Evolutionary conservation across 176 grass and related monocot species (phyloP).

Genomic region (Oryza longistaminata): DNA sequence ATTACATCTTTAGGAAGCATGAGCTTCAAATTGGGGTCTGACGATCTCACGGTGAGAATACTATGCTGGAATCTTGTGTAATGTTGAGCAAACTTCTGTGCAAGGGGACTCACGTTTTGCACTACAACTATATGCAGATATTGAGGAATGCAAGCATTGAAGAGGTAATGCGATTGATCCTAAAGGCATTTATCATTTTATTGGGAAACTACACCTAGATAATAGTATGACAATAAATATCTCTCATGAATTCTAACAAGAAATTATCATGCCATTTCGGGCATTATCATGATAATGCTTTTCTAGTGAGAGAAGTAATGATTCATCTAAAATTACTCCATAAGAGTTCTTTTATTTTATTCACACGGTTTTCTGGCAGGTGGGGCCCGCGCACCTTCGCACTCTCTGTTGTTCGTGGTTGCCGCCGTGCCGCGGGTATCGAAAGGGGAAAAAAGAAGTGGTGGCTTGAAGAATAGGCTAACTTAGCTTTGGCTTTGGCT

Average conservation of each 20-base stretch:
- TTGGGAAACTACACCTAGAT: conserved; percentile 9
- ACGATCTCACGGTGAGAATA: conserved; percentile 68
- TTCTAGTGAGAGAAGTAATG: not conserved
- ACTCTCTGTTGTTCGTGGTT: not conserved
- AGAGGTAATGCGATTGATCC: conserved; percentile 53
- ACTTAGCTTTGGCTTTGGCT: not conserved
- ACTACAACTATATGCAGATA: conserved; percentile 51
- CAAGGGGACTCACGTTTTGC: conserved; percentile 30
- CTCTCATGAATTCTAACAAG: not conserved
- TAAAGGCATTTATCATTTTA: not conserved
- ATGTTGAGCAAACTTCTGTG: not conserved
- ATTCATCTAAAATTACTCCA: not conserved
- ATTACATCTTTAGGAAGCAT: conserved; percentile 49
- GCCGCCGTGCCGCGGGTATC: not conserved
- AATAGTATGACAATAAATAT: not conserved
- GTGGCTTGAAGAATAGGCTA: not conserved
- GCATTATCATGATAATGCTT: not conserved
- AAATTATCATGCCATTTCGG: not conserved
- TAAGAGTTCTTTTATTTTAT: not conserved
- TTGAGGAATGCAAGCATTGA: conserved; percentile 76
- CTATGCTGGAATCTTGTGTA: not conserved
- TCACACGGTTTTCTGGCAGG: not conserved
- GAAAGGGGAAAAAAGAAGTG: too few relatives aligned
- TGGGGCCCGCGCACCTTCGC: not conserved
- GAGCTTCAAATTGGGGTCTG: conserved; percentile 45